These are phyloP conservation scores for Mucor ambiguus DNA, from an alignment of 371 early-diverging fungal genomes.

Conservation along the genomic window DNA sequence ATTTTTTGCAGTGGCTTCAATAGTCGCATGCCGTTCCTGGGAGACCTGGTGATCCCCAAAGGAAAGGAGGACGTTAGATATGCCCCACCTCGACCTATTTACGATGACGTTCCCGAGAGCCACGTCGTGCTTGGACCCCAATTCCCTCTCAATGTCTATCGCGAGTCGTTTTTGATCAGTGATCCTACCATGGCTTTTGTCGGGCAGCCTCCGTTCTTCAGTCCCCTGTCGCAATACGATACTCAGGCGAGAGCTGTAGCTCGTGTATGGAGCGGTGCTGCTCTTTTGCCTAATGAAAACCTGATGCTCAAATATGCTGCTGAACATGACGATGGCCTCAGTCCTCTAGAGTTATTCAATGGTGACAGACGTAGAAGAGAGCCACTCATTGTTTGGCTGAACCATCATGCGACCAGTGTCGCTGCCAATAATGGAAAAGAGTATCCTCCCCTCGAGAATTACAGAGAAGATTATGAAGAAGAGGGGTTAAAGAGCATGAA, in stretches of 20 bases:
- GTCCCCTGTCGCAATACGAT: slow-evolving; percentile 27
- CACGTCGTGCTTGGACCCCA: slow-evolving; percentile 13
- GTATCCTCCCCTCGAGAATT: slow-evolving; percentile 13
- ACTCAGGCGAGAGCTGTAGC: slow-evolving; percentile 40
- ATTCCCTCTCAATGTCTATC: slow-evolving; percentile 31
- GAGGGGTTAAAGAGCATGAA: neutral
- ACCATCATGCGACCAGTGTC: slow-evolving; percentile 29
- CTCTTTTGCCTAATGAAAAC: slow-evolving; percentile 24
- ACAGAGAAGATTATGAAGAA: slow-evolving; percentile 13
- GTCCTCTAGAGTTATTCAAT: neutral
- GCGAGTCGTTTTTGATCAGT: slow-evolving; percentile 34
- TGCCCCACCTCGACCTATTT: neutral
- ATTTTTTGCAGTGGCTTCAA: slow-evolving; percentile 71
- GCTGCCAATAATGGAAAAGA: neutral
- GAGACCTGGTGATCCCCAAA: slow-evolving; percentile 24
- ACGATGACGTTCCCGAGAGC: slow-evolving; percentile 15
- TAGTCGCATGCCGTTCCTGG: slow-evolving; percentile 54
- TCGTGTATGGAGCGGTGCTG: slow-evolving; percentile 42
- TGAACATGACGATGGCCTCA: slow-evolving; percentile 13
- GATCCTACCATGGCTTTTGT: slow-evolving; percentile 46
- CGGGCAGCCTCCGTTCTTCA: slow-evolving; percentile 28
- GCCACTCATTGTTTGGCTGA: slow-evolving; percentile 33
- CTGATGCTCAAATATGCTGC: slow-evolving; percentile 26
- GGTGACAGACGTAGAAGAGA: slow-evolving; percentile 21
- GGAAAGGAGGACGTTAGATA: slow-evolving; percentile 9